Evolutionary conservation across 495 filamentous ascomycete species (phyloP).

Genomic region (Aspergillus affinis): DNA sequence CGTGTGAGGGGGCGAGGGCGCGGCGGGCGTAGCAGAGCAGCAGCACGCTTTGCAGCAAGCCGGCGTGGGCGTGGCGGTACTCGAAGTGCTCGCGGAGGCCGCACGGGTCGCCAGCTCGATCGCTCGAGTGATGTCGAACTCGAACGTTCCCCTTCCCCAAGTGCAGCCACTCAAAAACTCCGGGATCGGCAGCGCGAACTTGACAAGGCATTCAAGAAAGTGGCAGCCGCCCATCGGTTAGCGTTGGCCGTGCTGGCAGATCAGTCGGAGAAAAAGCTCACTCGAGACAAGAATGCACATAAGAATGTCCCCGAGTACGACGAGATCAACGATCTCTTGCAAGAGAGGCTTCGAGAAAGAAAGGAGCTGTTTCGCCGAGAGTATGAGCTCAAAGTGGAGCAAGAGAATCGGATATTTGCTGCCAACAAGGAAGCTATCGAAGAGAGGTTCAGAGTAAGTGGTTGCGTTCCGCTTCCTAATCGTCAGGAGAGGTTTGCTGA

Average conservation of each 20-base stretch:
- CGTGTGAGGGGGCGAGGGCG: slow-evolving; percentile 38
- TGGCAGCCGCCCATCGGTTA: slow-evolving; percentile 40
- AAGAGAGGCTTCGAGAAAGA: slow-evolving; percentile 16
- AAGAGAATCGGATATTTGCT: slow-evolving; percentile 27
- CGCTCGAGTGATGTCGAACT: slow-evolving; percentile 31
- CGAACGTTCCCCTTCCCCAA: slow-evolving; percentile 39
- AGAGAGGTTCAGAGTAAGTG: slow-evolving; percentile 29
- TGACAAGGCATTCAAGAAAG: slow-evolving; percentile 41
- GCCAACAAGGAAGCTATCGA: slow-evolving; percentile 32
- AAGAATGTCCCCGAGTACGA: slow-evolving; percentile 42
- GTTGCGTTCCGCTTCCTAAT: slow-evolving; percentile 1
- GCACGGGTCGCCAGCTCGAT: slow-evolving; percentile 23
- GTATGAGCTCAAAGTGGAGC: slow-evolving; percentile 29
- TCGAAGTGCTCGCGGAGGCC: slow-evolving; percentile 21
- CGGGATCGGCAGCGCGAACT: slow-evolving; percentile 44
- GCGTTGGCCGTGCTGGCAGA: slow-evolving; percentile 40
- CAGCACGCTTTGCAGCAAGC: slow-evolving; percentile 19
- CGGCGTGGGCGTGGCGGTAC: slow-evolving; percentile 26
- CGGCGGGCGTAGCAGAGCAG: slow-evolving; percentile 37
- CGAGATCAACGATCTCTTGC: slow-evolving; percentile 26
- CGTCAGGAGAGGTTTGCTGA: slow-evolving; percentile 1
- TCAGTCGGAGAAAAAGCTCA: slow-evolving; percentile 38
- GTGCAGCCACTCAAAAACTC: slow-evolving; percentile 34
- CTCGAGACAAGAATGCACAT: slow-evolving; percentile 43
- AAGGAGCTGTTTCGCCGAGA: slow-evolving; percentile 25